Evolutionary conservation across 2,329 filamentous ascomycete species (phyloP).

Genomic region (Aspergillus uvarum): DNA sequence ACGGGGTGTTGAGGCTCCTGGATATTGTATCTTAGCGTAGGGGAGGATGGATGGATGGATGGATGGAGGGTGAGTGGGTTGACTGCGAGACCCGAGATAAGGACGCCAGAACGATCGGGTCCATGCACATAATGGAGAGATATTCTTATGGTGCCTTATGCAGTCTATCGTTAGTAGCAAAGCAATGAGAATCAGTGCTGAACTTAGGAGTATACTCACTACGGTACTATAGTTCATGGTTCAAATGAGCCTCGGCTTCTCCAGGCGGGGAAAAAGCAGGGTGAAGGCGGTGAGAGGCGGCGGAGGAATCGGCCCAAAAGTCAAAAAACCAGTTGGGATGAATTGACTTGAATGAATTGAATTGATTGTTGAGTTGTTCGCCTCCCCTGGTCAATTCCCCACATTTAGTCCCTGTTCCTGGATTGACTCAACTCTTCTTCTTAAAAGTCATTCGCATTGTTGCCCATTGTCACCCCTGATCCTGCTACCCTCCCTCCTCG

Average conservation of each 20-base stretch:
- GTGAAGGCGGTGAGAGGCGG: slow-evolving; percentile 10
- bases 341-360: background rate
- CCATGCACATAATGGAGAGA: slow-evolving; percentile 17
- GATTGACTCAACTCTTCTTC: background rate
- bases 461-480: background rate
- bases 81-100: slow-evolving; percentile 17
- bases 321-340: background rate
- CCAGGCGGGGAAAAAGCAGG: background rate
- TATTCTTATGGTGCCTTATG: slow-evolving; percentile 15
- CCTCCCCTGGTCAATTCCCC: background rate
- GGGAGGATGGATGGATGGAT: slow-evolving; percentile 7
- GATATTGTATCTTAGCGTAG: slow-evolving; percentile 42
- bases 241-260: background rate
- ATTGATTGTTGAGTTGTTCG: background rate
- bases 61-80: slow-evolving; percentile 12
- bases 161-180: slow-evolving; percentile 21
- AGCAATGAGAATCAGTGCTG: background rate
- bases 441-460: too few species aligned
- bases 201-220: too few species aligned
- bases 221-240: background rate
- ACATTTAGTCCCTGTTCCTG: background rate
- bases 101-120: slow-evolving; percentile 17
- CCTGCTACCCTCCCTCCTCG: background rate
- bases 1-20: slow-evolving; percentile 23
- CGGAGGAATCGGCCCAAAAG: background rate